phyloP scores from a whole-genome alignment of 2,329 filamentous ascomycete species.

The Verruconis gallopava region DNA sequence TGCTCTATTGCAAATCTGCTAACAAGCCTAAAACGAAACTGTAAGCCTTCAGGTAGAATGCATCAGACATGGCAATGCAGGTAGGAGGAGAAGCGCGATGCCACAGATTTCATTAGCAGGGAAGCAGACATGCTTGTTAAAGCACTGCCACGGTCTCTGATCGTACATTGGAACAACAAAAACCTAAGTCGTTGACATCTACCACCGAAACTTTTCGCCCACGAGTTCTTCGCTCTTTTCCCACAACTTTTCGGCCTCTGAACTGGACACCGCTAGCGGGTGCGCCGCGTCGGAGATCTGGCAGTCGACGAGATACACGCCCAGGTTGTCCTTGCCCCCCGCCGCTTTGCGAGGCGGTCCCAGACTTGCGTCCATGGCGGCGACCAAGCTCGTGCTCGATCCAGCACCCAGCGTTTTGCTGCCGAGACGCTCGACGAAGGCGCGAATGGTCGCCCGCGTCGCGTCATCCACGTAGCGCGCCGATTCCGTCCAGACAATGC shows the following conservation, averaged over 20 bases:
- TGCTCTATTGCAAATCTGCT: too few species aligned
- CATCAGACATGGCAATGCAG: too few species aligned
- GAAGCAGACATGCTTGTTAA: too few species aligned
- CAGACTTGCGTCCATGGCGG: conserved; percentile 10
- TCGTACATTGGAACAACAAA: too few species aligned
- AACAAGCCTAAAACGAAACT: too few species aligned
- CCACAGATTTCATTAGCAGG: too few species aligned
- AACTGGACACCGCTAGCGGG: background rate
- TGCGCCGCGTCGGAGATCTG: background rate
- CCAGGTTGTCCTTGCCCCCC: background rate
- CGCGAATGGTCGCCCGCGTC: background rate
- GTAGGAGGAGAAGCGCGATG: too few species aligned
- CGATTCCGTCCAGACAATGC: conserved; percentile 8
- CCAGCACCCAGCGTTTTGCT: conserved; percentile 4
- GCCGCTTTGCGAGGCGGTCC: background rate
- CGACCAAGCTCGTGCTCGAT: conserved; percentile 5
- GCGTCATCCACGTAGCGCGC: background rate
- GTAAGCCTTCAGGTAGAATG: too few species aligned
- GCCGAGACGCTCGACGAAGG: background rate
- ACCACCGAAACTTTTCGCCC: conserved; percentile 9
- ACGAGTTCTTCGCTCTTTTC: conserved; percentile 11
- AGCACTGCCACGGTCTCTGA: too few species aligned
- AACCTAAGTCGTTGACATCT: too few species aligned
- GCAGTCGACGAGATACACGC: conserved; percentile 8
- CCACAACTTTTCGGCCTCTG: conserved; percentile 11